Conservation (phyloP, 805 yeast species). For the Candida xyloterini region DNA sequence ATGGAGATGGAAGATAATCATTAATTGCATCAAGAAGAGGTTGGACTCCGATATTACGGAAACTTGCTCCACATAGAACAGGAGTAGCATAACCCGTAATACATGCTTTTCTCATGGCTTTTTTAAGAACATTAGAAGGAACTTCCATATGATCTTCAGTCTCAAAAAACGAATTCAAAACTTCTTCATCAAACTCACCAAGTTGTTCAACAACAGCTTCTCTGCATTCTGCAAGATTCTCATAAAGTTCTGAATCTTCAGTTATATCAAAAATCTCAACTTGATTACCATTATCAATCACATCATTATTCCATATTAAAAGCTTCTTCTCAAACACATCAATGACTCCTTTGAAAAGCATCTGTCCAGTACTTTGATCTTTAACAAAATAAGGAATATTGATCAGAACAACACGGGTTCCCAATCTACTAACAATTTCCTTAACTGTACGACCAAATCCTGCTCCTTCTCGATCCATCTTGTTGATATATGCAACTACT, state of each 20-base stretch:
- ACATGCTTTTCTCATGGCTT: constrained; percentile 65
- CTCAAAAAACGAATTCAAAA: constrained; percentile 76
- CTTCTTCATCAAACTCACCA: constrained; percentile 75
- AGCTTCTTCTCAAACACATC: constrained; percentile 68
- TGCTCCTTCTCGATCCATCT: constrained; percentile 96
- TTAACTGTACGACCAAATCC: constrained; percentile 88
- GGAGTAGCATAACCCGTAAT: constrained; percentile 61
- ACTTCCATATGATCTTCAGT: constrained; percentile 69
- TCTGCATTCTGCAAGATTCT: constrained; percentile 55
- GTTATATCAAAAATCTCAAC: constrained; percentile 47
- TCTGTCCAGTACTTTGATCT: constrained; percentile 35
- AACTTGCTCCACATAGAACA: constrained; percentile 89
- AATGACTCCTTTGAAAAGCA: constrained; percentile 63
- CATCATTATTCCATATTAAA: constrained; percentile 43
- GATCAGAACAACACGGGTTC: constrained; percentile 70
- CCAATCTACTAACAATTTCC: constrained; percentile 73
- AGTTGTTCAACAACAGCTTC: constrained; percentile 80
- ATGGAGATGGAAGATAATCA: constrained; percentile 78
- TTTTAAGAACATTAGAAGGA: constrained; percentile 49
- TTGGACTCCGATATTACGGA: constrained; percentile 90
- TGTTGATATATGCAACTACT: constrained; percentile 75
- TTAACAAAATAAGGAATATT: constrained; percentile 71
- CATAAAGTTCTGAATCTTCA: constrained; percentile 35
- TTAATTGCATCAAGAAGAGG: constrained; percentile 84
- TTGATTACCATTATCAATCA: constrained; percentile 45